Base-by-base conservation (phyloP, 495 filamentous ascomycete species). In the Neurospora tetrasperma region DNA sequence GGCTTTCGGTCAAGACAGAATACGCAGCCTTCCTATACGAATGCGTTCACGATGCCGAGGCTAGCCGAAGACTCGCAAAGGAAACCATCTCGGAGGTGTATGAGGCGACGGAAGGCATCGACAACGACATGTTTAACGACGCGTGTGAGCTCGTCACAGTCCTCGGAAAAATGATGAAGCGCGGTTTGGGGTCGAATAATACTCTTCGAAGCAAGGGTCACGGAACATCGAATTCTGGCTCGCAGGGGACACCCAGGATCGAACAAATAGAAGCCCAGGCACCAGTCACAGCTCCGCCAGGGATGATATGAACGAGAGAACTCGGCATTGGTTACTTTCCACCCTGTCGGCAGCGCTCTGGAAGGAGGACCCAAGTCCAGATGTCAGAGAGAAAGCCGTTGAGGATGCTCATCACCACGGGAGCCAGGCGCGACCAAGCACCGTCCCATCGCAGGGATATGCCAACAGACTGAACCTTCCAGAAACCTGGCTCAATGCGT, bases 11-110 rank as follows among this genome's bases (percentile, higher is more conserved):
- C 18, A 96, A 96, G 74, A 90, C 97, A 12, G 96, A 99, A 81
- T 96, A 94, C 79, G 88, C 90, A n/a, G 96, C 95, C 2, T 99
- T 97, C 78, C 85, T 97, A 5, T 97, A 96, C 84, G 96, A 99
- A 78, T 98, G 94, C 77, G 85, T 94, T 9, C 92, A 96, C 76
- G 94, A 98, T 74, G 82, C 86, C 70, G 89, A 91, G 27, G 88
- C 85, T 54, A 92, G 92, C 71, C 86, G 94, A 14, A 86, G 88
- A 38, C 76, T 97, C 2, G 96, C 96, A 4, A 90, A 92, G 77
- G 87, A 89, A 43, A 93, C 95, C 42, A 94, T 98, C 70, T 88
- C 90, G 35, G 93, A 97, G 76, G 95, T 97, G 2, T 97, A 97
- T 79, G 92, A 93, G 70, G 92, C 93, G 11, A 88, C 90, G 69